Evolutionary conservation across 192 early-diverging fungal genomes (phyloP), one percentile per base, ranked within the genome.

Genomic region (Umbelopsis sp.): DNA sequence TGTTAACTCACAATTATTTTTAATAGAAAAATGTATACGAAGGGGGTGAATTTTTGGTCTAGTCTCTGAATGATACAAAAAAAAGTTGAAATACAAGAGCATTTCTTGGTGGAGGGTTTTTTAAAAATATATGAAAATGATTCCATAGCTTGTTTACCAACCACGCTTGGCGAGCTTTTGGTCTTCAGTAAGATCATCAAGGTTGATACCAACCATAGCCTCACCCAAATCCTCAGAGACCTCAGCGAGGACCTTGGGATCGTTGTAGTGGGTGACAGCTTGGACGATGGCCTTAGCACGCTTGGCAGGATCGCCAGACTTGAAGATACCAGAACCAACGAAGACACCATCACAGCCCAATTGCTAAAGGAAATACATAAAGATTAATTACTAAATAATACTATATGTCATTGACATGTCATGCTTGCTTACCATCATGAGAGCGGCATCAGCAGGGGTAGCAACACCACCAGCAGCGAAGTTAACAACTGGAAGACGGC

Each of bases 301-400:
- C 89, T 95, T 96, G 72, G 90, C 93, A 3, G 97, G 96, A 80
- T 98, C 92, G 31, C 91, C 90, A 66, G 87, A 89, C 84, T 97
- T 97, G 87, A 99, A 99, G 84, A 99, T 96, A 66, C 96, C 96
- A 26, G 95, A 96, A 50, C 96, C 96, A 51, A 99, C 96, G 85
- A 99, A 97, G 71, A 94, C 96, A 85, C 97, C 97, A 83, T 97
- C 96, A 83, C 95, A 94, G 45, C 97, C 97, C 50, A 97, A 86
- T 85, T 98, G 96, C 77, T 78, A 70, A 66, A 32, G 21, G 54
- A 49, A 66, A 54, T 44, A 65, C 26, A 26, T 47, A 29, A 2
- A 4, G 25, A 34, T 25, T 68, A 68, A 21, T 45, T 12, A 51
- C 50, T 9, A 38, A n/a, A 52, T 10, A 54, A 53, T 6, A 43